Percentiles rank a stretch among this genome's conserved stretches.
Conservation (phyloP, 345 rosid species). For the Hypericum androsaemum region DNA sequence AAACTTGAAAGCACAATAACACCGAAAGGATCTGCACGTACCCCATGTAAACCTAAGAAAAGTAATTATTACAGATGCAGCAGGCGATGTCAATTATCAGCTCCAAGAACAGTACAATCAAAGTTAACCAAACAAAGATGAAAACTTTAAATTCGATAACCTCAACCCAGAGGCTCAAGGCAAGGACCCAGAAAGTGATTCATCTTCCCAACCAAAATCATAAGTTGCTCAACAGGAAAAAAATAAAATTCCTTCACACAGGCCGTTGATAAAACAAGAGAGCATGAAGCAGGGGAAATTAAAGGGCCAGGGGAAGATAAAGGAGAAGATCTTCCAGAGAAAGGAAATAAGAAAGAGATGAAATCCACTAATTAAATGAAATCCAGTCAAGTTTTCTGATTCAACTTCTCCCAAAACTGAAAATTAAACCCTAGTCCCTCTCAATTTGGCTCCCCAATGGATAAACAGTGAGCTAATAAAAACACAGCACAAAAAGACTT, state of each 20-base stretch:
- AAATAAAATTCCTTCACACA: too few species aligned
- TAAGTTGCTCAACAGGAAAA: conserved; percentile 1
- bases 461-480: conserved; percentile 5
- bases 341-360: too few species aligned
- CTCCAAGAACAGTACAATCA: conserved; percentile 16
- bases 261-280: too few species aligned
- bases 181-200: not conserved
- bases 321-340: too few species aligned
- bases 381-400: too few species aligned
- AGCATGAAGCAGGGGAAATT: too few species aligned
- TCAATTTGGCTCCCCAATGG: too few species aligned
- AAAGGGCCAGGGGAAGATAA: too few species aligned
- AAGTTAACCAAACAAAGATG: conserved; percentile 9
- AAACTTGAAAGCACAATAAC: conserved; percentile 38
- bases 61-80: not conserved
- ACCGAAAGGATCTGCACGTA: conserved; percentile 47
- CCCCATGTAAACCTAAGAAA: not conserved
- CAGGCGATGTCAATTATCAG: conserved; percentile 1
- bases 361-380: too few species aligned
- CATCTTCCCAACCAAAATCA: not conserved
- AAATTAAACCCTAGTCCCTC: too few species aligned
- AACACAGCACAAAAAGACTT: not conserved
- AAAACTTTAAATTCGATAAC: conserved; percentile 5
- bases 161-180: conserved; percentile 13
- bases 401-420: too few species aligned